These are phyloP conservation scores for Tylopilus plumbeoviolaceoides DNA, from an alignment of 768 basidiomycete genomes.

Conservation along the genomic window DNA sequence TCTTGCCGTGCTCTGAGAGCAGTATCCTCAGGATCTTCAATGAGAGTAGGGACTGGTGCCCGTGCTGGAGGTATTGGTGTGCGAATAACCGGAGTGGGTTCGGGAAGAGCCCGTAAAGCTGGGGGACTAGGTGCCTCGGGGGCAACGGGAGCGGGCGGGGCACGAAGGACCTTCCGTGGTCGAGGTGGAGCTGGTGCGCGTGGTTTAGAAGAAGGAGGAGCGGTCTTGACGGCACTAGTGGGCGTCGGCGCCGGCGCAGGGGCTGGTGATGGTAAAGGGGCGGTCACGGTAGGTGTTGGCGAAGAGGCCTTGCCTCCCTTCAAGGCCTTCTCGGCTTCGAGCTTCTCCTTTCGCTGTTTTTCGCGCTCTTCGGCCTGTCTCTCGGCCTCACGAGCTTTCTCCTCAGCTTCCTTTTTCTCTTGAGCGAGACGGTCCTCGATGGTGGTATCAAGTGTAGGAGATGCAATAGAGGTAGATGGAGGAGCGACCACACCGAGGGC, in stretches of 20 bases:
- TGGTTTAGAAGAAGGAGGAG: constrained; percentile 30
- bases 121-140: constrained; percentile 23
- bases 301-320: constrained; percentile 45
- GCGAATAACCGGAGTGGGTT: constrained; percentile 21
- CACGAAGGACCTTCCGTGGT: constrained; percentile 13
- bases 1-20: constrained; percentile 65
- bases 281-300: constrained; percentile 41
- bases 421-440: constrained; percentile 82
- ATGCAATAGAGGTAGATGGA: constrained; percentile 30
- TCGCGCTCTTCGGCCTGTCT: constrained; percentile 79
- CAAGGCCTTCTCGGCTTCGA: constrained; percentile 70
- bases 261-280: constrained; percentile 40
- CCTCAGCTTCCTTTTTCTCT: constrained; percentile 90
- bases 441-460: constrained; percentile 62
- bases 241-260: constrained; percentile 33
- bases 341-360: constrained; percentile 59
- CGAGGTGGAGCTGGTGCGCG: constrained; percentile 36
- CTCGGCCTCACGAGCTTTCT: constrained; percentile 75
- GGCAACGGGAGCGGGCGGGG: constrained; percentile 10
- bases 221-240: constrained; percentile 27
- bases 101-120: constrained; percentile 22
- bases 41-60: constrained; percentile 37
- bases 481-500: constrained; percentile 70
- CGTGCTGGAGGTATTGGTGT: constrained; percentile 41
- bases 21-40: constrained; percentile 75